Evolutionary conservation across 176 grass and related monocot genomes (phyloP), one percentile per base, ranked within the genome.

Genomic region (Hyparrhenia diplandra): DNA sequence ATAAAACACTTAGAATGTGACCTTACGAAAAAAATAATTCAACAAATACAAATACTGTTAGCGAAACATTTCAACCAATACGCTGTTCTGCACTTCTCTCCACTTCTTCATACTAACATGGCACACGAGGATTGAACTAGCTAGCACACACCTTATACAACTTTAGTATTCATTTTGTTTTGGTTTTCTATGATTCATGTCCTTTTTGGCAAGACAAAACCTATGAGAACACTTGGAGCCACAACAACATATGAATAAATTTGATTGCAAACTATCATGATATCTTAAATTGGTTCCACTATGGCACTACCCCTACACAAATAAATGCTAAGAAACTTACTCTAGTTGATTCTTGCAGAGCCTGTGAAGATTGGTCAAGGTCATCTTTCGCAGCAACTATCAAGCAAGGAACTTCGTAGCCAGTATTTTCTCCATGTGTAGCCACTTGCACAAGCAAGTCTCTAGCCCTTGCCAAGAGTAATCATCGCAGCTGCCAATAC

Each of bases 361-460:
- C 87, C 75, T 95, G 80, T 55, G 96, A 77, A 91, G 88, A 93
- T 39, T 94, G 90, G 79, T 99, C 96, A 73, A 99, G 92, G 84
- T 99, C 96, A 28, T 99, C 92, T 87, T 99, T 99, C 29, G 96
- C 96, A 84, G 92, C 91, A 81, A 99, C 88, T 70, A 95, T 91
- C 75, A 99, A 82, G 76, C 96, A 99, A 93, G 96, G 96, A 72
- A 93, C 88, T 87, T 95, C 92, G 40, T 89, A 99, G n/a, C 96
- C 89, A 18, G 83, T 93, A 71, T 95, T 95, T 82, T 99, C 96
- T 31, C 96, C 96, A 88, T 99, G 96, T 84, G 88, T 85, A 64
- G 96, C 96, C 82, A 99, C 92, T 89, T 88, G 90, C 77, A 92
- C 79, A 77, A 99, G 85, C 89, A 99, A 89, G 59, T 95, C 88